These are phyloP conservation scores for Mimosa pudica DNA, from an alignment of 306 rosid genomes.

Conservation along the genomic window DNA sequence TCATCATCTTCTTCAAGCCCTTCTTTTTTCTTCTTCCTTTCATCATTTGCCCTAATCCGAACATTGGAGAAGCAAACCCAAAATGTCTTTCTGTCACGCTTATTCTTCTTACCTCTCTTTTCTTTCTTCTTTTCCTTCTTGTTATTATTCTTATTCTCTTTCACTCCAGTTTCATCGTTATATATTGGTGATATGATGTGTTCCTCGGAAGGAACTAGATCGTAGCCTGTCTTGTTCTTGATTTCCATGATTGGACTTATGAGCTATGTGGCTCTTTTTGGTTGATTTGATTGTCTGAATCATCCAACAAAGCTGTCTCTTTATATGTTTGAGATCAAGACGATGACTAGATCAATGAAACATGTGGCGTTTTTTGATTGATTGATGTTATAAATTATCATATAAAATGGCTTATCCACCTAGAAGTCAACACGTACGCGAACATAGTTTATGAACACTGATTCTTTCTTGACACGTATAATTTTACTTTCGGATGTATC, in stretches of 20 bases:
- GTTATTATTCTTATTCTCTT: not conserved
- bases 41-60: not conserved
- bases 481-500: not conserved
- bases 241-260: not conserved
- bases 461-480: not conserved
- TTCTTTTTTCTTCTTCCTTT: not conserved
- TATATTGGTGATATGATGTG: not conserved
- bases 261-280: not conserved
- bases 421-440: not conserved
- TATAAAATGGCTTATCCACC: not conserved
- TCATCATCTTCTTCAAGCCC: not conserved
- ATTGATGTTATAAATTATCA: not conserved
- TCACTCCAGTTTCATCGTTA: not conserved
- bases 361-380: not conserved
- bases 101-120: conserved; percentile 2
- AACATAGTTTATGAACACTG: not conserved
- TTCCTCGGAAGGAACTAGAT: conserved; percentile 2
- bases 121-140: conserved; percentile 9
- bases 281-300: not conserved
- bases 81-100: not conserved
- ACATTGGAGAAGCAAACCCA: conserved; percentile 40
- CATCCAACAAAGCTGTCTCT: not conserved
- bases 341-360: not conserved
- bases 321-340: not conserved
- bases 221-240: conserved; percentile 14